Evolutionary conservation across 495 filamentous ascomycete species (phyloP).

Genomic region (Penicillium crystallinum): DNA sequence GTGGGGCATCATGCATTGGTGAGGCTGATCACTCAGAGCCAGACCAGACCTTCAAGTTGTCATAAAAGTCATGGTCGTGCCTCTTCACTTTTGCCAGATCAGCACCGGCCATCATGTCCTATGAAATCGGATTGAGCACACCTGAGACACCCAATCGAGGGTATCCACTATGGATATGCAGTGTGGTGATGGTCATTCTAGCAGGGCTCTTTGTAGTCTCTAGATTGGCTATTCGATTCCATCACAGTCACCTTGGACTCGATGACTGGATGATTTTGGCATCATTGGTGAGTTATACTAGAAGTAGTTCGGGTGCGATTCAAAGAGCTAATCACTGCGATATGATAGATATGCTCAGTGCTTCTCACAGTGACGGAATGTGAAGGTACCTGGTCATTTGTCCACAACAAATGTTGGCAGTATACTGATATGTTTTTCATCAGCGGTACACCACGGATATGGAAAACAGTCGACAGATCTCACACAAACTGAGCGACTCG

Average conservation of each 20-base stretch:
- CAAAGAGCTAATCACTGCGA: not conserved
- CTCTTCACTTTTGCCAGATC: not conserved
- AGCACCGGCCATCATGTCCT: not conserved
- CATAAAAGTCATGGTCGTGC: not conserved
- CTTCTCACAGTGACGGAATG: not conserved
- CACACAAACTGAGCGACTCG: not conserved
- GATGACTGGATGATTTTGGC: constrained; percentile 3
- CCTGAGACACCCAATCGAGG: not conserved
- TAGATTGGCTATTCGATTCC: constrained; percentile 2
- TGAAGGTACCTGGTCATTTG: not conserved
- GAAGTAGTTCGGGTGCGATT: not conserved
- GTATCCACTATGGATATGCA: not conserved
- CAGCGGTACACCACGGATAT: constrained; percentile 1
- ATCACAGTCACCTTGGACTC: not conserved
- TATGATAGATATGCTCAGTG: not conserved
- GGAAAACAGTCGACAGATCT: not conserved
- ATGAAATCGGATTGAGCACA: constrained; percentile 3
- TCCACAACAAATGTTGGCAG: no score
- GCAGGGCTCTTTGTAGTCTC: not conserved
- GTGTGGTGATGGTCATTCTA: not conserved
- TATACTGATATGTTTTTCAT: not conserved
- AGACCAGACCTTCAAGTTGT: not conserved
- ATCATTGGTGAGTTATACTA: not conserved
- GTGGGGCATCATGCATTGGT: not conserved
- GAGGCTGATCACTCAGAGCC: no score